A percentile compares a stretch with the other conserved stretches of the same genome.
Conservation (phyloP, 2,329 filamentous ascomycete species). For the Phaeoacremonium minimum region DNA sequence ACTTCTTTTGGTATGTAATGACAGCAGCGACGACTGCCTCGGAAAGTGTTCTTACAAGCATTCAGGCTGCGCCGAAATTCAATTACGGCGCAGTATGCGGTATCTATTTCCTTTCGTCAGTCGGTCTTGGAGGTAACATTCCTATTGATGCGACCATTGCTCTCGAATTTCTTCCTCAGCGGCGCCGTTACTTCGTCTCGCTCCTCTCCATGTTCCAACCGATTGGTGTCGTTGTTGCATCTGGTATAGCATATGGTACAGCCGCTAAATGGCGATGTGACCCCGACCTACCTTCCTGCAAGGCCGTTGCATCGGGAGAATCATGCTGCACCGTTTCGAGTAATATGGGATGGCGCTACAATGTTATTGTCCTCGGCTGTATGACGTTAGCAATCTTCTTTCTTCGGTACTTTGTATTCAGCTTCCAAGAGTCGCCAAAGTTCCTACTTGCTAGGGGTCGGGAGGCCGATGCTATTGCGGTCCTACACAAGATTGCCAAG, state of each 20-base stretch:
- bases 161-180: constrained; percentile 49
- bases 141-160: constrained; percentile 52
- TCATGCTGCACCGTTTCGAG: constrained; percentile 25
- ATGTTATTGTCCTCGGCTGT: constrained; percentile 48
- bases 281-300: constrained; percentile 48
- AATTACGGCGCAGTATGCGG: too few species aligned
- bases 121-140: constrained; percentile 49
- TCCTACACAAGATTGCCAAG: constrained; percentile 33
- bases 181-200: constrained; percentile 46
- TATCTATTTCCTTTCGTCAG: constrained; percentile 49
- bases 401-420: constrained; percentile 51
- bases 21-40: constrained; percentile 45
- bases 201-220: constrained; percentile 52
- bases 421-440: constrained; percentile 34
- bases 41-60: too few species aligned
- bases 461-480: constrained; percentile 32
- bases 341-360: constrained; percentile 59
- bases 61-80: too few species aligned
- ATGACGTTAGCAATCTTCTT: constrained; percentile 51
- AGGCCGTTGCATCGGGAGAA: constrained; percentile 15
- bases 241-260: constrained; percentile 45
- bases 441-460: constrained; percentile 30
- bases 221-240: constrained; percentile 49
- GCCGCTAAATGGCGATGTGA: constrained; percentile 44
- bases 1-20: constrained; percentile 42